These are phyloP conservation scores for Erythrophleum fordii DNA, from an alignment of 306 rosid species.

Conservation along the genomic window DNA sequence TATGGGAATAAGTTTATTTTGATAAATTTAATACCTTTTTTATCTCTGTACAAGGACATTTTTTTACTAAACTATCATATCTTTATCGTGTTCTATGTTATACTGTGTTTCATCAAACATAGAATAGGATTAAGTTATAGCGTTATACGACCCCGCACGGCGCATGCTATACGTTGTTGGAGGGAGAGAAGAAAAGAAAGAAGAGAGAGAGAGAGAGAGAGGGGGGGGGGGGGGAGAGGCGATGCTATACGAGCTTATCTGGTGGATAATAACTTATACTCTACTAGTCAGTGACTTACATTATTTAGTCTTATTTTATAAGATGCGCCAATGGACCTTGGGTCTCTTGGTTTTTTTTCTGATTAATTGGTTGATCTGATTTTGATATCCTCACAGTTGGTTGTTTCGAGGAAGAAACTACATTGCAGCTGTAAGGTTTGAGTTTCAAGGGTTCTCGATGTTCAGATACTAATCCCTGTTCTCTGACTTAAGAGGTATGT, in stretches of 20 bases:
- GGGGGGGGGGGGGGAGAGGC: no score
- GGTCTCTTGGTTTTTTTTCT: neutral
- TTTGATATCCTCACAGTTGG: neutral
- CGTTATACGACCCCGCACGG: neutral
- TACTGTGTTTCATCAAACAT: neutral
- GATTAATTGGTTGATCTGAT: neutral
- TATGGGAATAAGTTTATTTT: neutral
- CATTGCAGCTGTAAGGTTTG: neutral
- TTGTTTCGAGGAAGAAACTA: neutral
- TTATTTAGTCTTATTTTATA: neutral
- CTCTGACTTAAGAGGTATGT: neutral
- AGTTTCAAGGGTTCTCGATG: neutral
- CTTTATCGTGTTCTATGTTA: neutral
- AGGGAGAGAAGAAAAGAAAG: no score
- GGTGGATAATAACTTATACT: neutral
- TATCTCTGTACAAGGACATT: neutral
- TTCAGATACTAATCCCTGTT: neutral
- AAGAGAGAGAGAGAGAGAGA: no score
- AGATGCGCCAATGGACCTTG: neutral
- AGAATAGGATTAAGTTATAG: neutral
- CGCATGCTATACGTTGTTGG: neutral
- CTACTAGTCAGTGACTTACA: neutral
- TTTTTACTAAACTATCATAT: neutral
- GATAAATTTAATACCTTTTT: neutral
- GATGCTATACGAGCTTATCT: no score